Evolutionary conservation across 768 basidiomycete genomes (phyloP).

Genomic region (Polyporus arcularius): DNA sequence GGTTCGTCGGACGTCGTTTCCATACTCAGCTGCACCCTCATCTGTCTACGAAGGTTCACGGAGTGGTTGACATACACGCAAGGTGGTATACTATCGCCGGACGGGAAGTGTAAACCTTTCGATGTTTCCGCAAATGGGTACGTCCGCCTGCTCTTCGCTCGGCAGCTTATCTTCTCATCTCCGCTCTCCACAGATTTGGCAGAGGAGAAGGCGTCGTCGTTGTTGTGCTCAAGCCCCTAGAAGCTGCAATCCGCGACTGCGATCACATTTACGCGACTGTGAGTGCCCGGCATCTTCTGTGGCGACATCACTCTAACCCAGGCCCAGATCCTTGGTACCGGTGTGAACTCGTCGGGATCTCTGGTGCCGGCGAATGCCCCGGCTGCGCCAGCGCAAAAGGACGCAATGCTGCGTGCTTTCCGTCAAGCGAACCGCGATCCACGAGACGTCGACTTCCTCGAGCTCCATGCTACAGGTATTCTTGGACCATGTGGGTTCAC

Average conservation of each 20-base stretch:
- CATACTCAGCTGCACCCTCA: neutral
- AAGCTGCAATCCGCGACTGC: slow-evolving; percentile 38
- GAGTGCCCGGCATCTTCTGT: slow-evolving; percentile 1
- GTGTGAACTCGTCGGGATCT: slow-evolving; percentile 39
- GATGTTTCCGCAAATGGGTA: slow-evolving; percentile 46
- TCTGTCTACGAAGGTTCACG: slow-evolving; percentile 28
- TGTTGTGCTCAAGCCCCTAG: slow-evolving; percentile 42
- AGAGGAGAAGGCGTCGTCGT: slow-evolving; percentile 41
- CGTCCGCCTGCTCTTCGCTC: slow-evolving; percentile 5
- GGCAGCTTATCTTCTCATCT: neutral
- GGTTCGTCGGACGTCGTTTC: slow-evolving; percentile 30
- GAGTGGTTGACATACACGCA: slow-evolving; percentile 42
- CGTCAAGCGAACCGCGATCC: slow-evolving; percentile 32
- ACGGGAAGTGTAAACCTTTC: slow-evolving; percentile 47
- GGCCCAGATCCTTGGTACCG: slow-evolving; percentile 42
- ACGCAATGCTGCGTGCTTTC: slow-evolving; percentile 41
- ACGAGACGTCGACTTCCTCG: slow-evolving; percentile 48
- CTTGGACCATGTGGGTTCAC: neutral
- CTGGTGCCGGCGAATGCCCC: slow-evolving; percentile 41
- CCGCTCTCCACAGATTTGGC: slow-evolving; percentile 32
- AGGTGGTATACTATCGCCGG: slow-evolving; percentile 39
- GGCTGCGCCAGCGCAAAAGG: slow-evolving; percentile 37
- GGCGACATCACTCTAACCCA: neutral
- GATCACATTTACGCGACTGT: slow-evolving; percentile 46
- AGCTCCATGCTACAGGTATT: slow-evolving; percentile 51